Conservation (phyloP, 139 green algal genomes). For the Chlamydomonas eustigma region DNA sequence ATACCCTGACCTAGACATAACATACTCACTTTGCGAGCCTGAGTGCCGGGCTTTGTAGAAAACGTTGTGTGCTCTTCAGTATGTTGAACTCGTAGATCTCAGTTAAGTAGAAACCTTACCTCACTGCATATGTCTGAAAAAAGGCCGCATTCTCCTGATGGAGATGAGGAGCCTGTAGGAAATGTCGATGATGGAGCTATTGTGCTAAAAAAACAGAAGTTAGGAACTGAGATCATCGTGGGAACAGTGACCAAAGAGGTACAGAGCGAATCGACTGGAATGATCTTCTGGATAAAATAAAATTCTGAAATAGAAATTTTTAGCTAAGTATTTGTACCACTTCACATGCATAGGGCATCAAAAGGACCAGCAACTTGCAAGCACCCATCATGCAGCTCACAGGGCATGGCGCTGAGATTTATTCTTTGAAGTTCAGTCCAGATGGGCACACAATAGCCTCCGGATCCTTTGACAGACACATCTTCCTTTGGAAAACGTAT, state of each 20-base stretch:
- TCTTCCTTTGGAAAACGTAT: conserved; percentile 85
- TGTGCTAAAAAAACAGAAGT: conserved; percentile 28
- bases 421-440: conserved; percentile 76
- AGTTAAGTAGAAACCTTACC: too few species aligned
- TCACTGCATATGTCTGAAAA: conserved; percentile 7
- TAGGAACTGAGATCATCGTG: conserved; percentile 21
- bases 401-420: conserved; percentile 81
- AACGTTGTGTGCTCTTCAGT: too few species aligned
- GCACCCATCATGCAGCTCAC: conserved; percentile 85
- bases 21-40: too few species aligned
- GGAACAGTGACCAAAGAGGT: conserved; percentile 41
- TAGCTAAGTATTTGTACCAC: background rate
- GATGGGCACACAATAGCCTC: conserved; percentile 75
- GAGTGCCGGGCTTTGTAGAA: too few species aligned
- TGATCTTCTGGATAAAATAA: too few species aligned
- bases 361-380: conserved; percentile 43
- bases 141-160: background rate
- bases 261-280: too few species aligned
- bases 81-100: too few species aligned
- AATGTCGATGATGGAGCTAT: conserved; percentile 14
- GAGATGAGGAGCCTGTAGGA: background rate
- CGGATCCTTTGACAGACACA: conserved; percentile 73
- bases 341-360: conserved; percentile 28
- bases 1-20: too few species aligned
- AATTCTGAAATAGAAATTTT: too few species aligned